Evolutionary conservation across 2,329 filamentous ascomycete genomes (phyloP), one percentile per base, ranked within the genome.

Genomic region (Hortaea werneckii): DNA sequence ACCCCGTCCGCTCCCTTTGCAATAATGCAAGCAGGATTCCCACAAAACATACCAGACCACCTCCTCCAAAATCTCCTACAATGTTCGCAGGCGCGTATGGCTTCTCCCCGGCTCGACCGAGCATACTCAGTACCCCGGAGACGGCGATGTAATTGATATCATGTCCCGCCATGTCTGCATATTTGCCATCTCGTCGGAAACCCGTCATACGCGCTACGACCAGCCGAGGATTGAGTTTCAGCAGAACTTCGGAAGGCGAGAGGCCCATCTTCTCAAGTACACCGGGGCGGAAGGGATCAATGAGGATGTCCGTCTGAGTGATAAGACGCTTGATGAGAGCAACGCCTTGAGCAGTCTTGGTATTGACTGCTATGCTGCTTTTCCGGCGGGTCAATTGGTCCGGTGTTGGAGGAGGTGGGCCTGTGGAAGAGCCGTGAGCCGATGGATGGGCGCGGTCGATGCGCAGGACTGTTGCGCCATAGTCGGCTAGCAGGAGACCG

Each of bases 61-160:
- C 90, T 29, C 88, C 90, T 0, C 86, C 92, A 55, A 96, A 96
- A 63, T 96, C 90, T 0, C 80, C 90, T 1, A 96, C 69, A 12
- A 96, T 75, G 59, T 96, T 96, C 5, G 73, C 79, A 0, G 92
- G 92, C 12, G 89, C 76, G 50, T 83, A 81, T 1, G 90, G 90
- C 53, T 78, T 80, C 59, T 82, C 77, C 11, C 73, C 76, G 28
- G 71, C 70, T 0, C 84, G 73, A 1, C 90, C 90, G 3, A 96
- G 76, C 66, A 95, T 72, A 0, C 76, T 75, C 28, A 96, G 68
- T 1, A 85, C 82, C 0, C 90, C 90, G 0, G 83, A 85, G 0
- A 95, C 86, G 41, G 89, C 87, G 37, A 96, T 82, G 66, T 96
- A 96, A 62, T 96, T 95, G 65, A 95, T 95, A 63, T 95, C 89